Conservation (phyloP, 805 yeast species). For the Grigorovia jiainica region DNA sequence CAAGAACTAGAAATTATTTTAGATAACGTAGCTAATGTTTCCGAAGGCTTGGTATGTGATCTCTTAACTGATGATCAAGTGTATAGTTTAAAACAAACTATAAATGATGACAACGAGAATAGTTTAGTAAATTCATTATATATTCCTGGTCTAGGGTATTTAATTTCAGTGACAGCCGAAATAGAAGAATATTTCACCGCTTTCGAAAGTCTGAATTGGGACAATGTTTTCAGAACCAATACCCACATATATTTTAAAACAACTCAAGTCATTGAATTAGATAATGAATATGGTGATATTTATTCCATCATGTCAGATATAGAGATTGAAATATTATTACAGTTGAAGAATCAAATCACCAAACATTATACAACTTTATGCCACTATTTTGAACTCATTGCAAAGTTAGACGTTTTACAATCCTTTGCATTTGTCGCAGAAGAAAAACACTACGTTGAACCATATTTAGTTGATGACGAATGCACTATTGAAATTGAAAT, state of each 20-base stretch:
- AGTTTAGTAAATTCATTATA: constrained; percentile 30
- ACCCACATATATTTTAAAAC: constrained; percentile 32
- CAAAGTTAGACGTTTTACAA: constrained; percentile 32
- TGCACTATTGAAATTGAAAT: constrained; percentile 25
- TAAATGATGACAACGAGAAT: too few species aligned
- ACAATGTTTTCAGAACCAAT: constrained; percentile 31
- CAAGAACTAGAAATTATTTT: constrained; percentile 28
- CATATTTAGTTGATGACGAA: constrained; percentile 22
- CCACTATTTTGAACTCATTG: constrained; percentile 17
- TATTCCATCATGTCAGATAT: constrained; percentile 32
- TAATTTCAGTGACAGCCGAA: constrained; percentile 23
- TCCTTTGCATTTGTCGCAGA: constrained; percentile 29
- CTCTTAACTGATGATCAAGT: constrained; percentile 10
- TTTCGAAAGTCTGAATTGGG: constrained; percentile 21
- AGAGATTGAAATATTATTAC: constrained; percentile 33
- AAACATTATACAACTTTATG: constrained; percentile 9
- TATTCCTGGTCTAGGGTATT: constrained; percentile 39
- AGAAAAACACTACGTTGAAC: constrained; percentile 24
- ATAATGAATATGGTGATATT: constrained; percentile 34
- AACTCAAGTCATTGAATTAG: constrained; percentile 24
- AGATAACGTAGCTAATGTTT: constrained; percentile 11
- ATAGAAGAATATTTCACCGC: constrained; percentile 1
- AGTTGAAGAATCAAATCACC: constrained; percentile 22
- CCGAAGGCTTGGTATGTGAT: constrained; percentile 4
- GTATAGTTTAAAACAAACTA: too few species aligned